Evolutionary conservation across 306 rosid genomes (phyloP), one percentile per base, ranked within the genome.

Genomic region (Amphicarpaea edgeworthii): DNA sequence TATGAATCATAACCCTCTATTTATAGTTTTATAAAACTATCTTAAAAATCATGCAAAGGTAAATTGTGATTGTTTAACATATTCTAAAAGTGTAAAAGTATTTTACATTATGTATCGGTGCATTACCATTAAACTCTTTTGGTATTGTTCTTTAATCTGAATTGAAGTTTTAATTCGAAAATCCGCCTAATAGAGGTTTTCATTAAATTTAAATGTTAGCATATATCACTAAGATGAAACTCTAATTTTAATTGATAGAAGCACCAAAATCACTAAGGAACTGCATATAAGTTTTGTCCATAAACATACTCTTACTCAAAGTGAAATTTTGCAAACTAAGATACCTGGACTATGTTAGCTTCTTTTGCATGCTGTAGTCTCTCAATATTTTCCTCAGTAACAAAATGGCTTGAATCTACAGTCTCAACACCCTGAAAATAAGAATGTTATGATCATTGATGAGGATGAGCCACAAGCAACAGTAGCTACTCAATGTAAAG

Each of bases 321-420:
- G 30, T 8, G 60, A 53, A 53, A 20, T 2, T 20, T 53, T 19
- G 7, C 16, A 23, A 21, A 55, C 42, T 60, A 30, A 63, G 40
- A 43, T 72, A 89, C 97, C 93, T 92, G 94, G 41, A 89, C 93
- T 63, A 93, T 87, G 61, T 91, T 91, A 72, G 97, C 93, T 79
- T 87, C 94, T 83, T 83, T 86, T 47, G 96, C 96, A 71, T 88
- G 97, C 81, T 85, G 60, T 19, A 93, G 87, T 84, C 97, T 87
- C 77, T 88, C 96, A 70, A 91, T 64, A 58, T 93, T 93, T 82
- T 87, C 89, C 19, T 71, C 78, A 38, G 98, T 91, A 76, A 93
- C 79, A 70, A 93, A 93, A 79, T 90, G 82, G 77, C 84, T 86
- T 24, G 90, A 7, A 69, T 90, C 94, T 54, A 77, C 62, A 12